phyloP scores from a whole-genome alignment of 805 yeast genomes.

The Monosporozyma servazzii region DNA sequence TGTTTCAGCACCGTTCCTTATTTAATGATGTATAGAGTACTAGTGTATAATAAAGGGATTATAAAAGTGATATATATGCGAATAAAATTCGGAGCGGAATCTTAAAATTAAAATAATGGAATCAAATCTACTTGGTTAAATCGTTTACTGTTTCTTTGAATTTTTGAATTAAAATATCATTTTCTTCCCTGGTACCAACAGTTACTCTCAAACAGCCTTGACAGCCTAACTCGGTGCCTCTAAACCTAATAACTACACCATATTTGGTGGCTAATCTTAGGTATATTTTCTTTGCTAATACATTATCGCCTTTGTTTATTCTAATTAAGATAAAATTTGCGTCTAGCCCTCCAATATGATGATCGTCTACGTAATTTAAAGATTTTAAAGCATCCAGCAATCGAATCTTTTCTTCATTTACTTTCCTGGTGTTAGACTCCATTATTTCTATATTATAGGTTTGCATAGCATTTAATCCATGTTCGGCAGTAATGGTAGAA shows the following conservation, averaged over 20 bases:
- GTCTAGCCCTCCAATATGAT: constrained; percentile 72
- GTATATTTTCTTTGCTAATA: constrained; percentile 61
- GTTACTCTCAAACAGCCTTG: constrained; percentile 80
- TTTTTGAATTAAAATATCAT: constrained; percentile 43
- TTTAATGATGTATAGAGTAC: not conserved
- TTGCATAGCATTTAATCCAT: constrained; percentile 67
- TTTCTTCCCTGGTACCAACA: constrained; percentile 76
- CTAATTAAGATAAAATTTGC: constrained; percentile 79
- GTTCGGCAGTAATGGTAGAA: constrained; percentile 65
- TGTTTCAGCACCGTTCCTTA: not conserved
- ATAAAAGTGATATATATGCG: not conserved
- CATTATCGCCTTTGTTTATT: constrained; percentile 68
- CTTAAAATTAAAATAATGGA: not conserved
- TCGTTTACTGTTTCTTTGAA: constrained; percentile 31
- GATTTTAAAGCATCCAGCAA: constrained; percentile 46
- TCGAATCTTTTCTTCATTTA: constrained; percentile 46
- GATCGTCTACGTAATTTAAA: constrained; percentile 54
- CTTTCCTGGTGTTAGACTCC: constrained; percentile 42
- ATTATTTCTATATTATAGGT: constrained; percentile 48
- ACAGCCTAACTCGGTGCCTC: constrained; percentile 89
- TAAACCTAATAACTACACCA: constrained; percentile 77
- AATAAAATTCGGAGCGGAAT: not conserved
- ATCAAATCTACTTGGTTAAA: constrained; percentile 1
- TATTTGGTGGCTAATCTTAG: constrained; percentile 58
- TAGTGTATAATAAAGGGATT: not conserved